A percentile compares a stretch with the other conserved stretches of the same genome.
phyloP scores from a whole-genome alignment of 176 grass and related monocot species.

The Lolium multiflorum region DNA sequence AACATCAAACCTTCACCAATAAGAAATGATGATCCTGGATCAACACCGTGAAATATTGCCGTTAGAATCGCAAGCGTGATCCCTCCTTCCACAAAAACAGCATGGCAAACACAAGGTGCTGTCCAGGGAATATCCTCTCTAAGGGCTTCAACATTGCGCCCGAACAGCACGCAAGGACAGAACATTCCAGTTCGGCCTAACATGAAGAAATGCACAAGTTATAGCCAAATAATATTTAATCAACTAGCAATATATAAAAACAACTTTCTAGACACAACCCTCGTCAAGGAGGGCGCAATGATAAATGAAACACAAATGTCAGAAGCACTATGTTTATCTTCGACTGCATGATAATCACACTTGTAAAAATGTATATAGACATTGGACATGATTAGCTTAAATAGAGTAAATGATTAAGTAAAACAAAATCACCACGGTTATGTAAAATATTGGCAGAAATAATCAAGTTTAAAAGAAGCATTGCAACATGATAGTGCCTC shows the following conservation, averaged over 20 bases:
- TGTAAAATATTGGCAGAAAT: too few relatives aligned
- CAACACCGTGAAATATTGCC: slow-evolving; percentile 76
- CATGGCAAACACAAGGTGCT: slow-evolving; percentile 81
- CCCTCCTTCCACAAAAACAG: slow-evolving; percentile 88
- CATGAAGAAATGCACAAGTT: slow-evolving; percentile 19
- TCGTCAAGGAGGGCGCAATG: background rate
- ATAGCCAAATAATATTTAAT: background rate
- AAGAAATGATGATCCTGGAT: slow-evolving; percentile 79
- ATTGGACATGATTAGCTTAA: too few relatives aligned
- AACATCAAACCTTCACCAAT: slow-evolving; percentile 90
- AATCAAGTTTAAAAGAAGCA: too few relatives aligned
- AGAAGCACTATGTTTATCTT: background rate
- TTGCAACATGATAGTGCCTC: too few relatives aligned
- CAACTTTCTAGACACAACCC: slow-evolving; percentile 13
- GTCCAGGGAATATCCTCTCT: slow-evolving; percentile 84
- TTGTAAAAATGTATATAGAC: too few relatives aligned
- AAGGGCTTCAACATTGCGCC: slow-evolving; percentile 73
- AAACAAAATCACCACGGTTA: too few relatives aligned
- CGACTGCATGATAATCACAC: background rate
- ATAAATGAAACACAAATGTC: background rate
- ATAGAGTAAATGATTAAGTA: too few relatives aligned
- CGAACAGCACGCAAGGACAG: slow-evolving; percentile 90
- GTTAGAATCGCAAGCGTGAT: slow-evolving; percentile 71
- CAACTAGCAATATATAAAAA: background rate
- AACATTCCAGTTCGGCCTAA: slow-evolving; percentile 85